These are phyloP conservation scores for Murraya koenigii DNA, from an alignment of 345 rosid species.

Conservation along the genomic window DNA sequence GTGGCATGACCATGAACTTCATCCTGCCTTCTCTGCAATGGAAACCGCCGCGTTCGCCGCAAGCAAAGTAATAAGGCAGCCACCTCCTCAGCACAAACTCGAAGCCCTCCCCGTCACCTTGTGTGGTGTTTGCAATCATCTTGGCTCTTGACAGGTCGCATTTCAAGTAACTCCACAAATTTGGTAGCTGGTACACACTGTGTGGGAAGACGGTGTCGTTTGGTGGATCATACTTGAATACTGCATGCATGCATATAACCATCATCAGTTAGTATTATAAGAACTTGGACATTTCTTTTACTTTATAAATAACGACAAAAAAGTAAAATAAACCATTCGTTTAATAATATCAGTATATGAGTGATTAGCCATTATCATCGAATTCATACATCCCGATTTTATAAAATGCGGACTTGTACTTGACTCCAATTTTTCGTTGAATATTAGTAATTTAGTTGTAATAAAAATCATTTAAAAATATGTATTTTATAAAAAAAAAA, in stretches of 20 bases:
- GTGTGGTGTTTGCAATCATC: constrained; percentile 46
- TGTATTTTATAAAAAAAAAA: too few species aligned
- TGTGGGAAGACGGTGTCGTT: constrained; percentile 46
- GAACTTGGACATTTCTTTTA: too few species aligned
- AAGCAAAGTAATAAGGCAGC: constrained; percentile 62
- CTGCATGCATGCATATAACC: constrained; percentile 32
- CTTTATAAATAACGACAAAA: too few species aligned
- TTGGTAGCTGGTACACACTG: constrained; percentile 57
- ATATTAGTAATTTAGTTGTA: too few species aligned
- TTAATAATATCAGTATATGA: too few species aligned
- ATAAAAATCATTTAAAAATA: too few species aligned
- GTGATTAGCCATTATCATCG: too few species aligned
- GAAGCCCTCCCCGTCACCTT: constrained; percentile 64
- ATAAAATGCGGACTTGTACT: too few species aligned
- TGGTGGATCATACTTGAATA: constrained; percentile 64
- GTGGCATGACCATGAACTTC: constrained; percentile 61
- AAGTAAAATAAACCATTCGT: too few species aligned
- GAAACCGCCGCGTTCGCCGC: constrained; percentile 55
- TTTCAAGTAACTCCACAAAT: constrained; percentile 40
- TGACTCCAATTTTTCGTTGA: too few species aligned
- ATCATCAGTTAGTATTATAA: not conserved
- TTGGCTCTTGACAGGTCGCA: constrained; percentile 53
- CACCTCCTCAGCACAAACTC: constrained; percentile 41
- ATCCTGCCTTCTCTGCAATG: constrained; percentile 67
- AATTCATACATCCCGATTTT: too few species aligned